Conservation (phyloP, 1,139 yeast genomes). For the Suhomyces taliae region DNA sequence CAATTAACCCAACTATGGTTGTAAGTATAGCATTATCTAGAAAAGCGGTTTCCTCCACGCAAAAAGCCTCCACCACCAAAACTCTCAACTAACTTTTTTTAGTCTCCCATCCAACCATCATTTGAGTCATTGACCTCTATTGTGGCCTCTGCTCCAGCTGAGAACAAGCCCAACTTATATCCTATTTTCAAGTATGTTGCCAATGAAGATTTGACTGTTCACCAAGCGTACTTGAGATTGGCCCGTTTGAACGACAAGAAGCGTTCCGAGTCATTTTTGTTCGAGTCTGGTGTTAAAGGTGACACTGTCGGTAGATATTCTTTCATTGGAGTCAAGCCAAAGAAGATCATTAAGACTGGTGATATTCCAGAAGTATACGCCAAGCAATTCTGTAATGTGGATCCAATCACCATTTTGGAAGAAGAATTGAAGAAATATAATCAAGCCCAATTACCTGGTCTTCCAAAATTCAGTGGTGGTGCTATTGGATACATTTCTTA, state of each 20-base stretch:
- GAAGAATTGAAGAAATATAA: slow-evolving; percentile 61
- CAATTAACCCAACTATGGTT: slow-evolving; percentile 7
- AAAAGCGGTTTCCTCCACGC: too few species aligned
- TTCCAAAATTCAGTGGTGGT: slow-evolving; percentile 89
- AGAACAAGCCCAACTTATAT: slow-evolving; percentile 55
- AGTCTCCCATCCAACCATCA: slow-evolving; percentile 60
- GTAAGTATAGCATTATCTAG: slow-evolving; percentile 6
- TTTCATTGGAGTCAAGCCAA: slow-evolving; percentile 84
- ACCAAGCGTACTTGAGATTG: slow-evolving; percentile 82
- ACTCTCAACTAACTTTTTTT: slow-evolving; percentile 13
- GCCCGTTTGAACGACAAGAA: slow-evolving; percentile 65
- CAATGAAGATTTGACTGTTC: slow-evolving; percentile 81
- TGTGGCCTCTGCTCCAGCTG: slow-evolving; percentile 38
- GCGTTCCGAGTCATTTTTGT: slow-evolving; percentile 69
- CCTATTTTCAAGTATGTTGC: slow-evolving; percentile 78
- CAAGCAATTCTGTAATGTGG: slow-evolving; percentile 51
- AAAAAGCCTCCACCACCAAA: not conserved
- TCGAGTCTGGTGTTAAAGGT: slow-evolving; percentile 87
- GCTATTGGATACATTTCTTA: slow-evolving; percentile 94
- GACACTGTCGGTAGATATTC: slow-evolving; percentile 89
- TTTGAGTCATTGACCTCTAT: slow-evolving; percentile 49
- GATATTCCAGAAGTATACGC: slow-evolving; percentile 31
- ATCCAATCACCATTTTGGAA: slow-evolving; percentile 77
- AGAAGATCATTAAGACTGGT: slow-evolving; percentile 81
- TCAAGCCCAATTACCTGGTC: slow-evolving; percentile 76